Conservation (phyloP, 2,329 filamentous ascomycete species). For the Diaporthe batatas region DNA sequence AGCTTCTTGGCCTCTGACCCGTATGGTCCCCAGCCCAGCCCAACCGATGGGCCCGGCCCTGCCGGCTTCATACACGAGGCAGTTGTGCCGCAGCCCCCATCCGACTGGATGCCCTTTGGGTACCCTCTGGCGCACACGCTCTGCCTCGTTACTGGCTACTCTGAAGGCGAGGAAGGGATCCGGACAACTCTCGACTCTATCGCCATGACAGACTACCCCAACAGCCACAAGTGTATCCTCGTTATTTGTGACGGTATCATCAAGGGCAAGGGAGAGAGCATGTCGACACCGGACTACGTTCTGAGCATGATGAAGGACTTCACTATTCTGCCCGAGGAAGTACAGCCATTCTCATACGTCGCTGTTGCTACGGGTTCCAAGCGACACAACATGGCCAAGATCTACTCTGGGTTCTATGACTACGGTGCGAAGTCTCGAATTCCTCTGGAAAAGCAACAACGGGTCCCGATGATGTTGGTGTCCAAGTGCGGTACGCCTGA, state of each 20-base stretch:
- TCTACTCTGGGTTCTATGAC: conserved; percentile 98
- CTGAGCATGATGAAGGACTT: conserved; percentile 96
- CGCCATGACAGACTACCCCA: conserved; percentile 97
- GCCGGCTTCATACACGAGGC: conserved; percentile 96
- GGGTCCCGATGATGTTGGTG: conserved; percentile 96
- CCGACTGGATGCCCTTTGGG: conserved; percentile 97
- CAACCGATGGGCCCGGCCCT: conserved; percentile 80
- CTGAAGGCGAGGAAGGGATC: conserved; percentile 92
- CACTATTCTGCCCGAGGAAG: conserved; percentile 82
- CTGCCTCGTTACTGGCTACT: conserved; percentile 96
- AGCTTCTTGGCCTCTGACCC: conserved; percentile 75
- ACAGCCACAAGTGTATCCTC: conserved; percentile 97
- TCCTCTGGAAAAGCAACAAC: conserved; percentile 88
- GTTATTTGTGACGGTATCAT: conserved; percentile 98
- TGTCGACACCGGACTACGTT: conserved; percentile 90
- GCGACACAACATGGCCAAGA: conserved; percentile 99
- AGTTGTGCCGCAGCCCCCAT: conserved; percentile 94
- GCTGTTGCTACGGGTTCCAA: conserved; percentile 96
- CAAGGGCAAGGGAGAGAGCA: conserved; percentile 90
- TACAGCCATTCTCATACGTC: conserved; percentile 93
- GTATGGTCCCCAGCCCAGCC: conserved; percentile 63
- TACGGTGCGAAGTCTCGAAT: conserved; percentile 87
- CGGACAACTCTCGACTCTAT: conserved; percentile 96
- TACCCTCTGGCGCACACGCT: conserved; percentile 94
- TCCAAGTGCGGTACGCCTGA: conserved; percentile 96